phyloP scores from a whole-genome alignment of 495 filamentous ascomycete species.

The Neurospora cerealis region DNA sequence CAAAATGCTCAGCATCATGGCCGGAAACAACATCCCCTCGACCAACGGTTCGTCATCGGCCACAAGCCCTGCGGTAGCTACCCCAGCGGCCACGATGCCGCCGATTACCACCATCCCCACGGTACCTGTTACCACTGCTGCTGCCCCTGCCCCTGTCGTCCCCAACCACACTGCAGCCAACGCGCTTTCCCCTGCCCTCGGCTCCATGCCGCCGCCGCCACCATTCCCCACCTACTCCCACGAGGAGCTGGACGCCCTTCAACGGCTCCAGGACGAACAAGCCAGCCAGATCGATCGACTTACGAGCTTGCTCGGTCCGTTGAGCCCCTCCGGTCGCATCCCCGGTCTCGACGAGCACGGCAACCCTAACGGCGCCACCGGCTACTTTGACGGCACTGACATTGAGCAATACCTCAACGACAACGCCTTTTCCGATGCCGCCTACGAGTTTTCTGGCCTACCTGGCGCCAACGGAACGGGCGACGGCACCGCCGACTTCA shows the following conservation, averaged over 20 bases:
- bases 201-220: conserved; percentile 45
- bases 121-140: conserved; percentile 12
- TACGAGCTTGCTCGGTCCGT: conserved; percentile 57
- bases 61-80: neutral
- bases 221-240: conserved; percentile 50
- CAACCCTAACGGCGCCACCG: conserved; percentile 16
- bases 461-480: neutral
- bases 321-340: conserved; percentile 71
- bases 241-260: conserved; percentile 62
- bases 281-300: conserved; percentile 61
- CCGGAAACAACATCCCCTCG: conserved; percentile 20
- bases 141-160: conserved; percentile 7
- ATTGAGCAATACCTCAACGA: conserved; percentile 61
- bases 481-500: conserved; percentile 21
- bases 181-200: conserved; percentile 44
- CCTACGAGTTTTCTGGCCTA: neutral
- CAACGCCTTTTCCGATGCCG: conserved; percentile 43
- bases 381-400: conserved; percentile 45
- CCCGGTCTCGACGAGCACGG: conserved; percentile 53
- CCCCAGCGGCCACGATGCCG: conserved; percentile 1
- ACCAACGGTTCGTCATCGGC: neutral
- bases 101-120: conserved; percentile 13
- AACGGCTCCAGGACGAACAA: conserved; percentile 64
- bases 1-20: conserved; percentile 72
- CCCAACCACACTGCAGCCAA: conserved; percentile 10